Evolutionary conservation across 306 rosid genomes (phyloP), one percentile per base, ranked within the genome.

Genomic region (Pyrus betulifolia): DNA sequence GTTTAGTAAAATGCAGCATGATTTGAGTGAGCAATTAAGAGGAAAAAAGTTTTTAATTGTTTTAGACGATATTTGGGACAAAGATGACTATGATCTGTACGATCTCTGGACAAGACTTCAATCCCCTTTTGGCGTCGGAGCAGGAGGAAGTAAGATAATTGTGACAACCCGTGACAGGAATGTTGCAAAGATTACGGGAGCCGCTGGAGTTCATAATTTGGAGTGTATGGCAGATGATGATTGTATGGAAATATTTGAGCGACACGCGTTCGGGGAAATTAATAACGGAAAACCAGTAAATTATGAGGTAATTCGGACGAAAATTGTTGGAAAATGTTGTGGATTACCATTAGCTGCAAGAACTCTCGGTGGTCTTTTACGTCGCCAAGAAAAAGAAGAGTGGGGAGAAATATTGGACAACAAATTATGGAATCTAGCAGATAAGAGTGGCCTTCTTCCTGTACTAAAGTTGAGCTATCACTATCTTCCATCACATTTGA

Each of bases 291-390:
- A 30, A 1, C 45, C 45, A 1, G 10, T 40, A 9, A 9, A 40
- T 9, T 40, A 40, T 40, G 45, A 40, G 0, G 9, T 40, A 40
- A 40, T 40, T 40, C 0, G 45, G 3, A 40, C 45, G 9, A 40
- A 76, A 30, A 79, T 84, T 19, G 61, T 72, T 13, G 44, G 3
- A 1, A 84, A 55, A n/a, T 80, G 87, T 9, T 12, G 35, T 31
- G 87, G 87, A 1, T 31, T 84, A 45, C 87, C 87, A 5, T 38
- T 84, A 28, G 85, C 79, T 2, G 77, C 77, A 8, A 69, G 70
- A 23, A 19, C 77, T 8, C 67, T 77, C 25, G 82, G 82, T 17
- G 73, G 79, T 12, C 69, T 83, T 40, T 62, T 84, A n/a, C 79
- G 66, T 8, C 5, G 14, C 0, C 67, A 54, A 4, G 66, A 71